Conservation (phyloP, 2,329 filamentous ascomycete species). For the Colletotrichum cuscutae region DNA sequence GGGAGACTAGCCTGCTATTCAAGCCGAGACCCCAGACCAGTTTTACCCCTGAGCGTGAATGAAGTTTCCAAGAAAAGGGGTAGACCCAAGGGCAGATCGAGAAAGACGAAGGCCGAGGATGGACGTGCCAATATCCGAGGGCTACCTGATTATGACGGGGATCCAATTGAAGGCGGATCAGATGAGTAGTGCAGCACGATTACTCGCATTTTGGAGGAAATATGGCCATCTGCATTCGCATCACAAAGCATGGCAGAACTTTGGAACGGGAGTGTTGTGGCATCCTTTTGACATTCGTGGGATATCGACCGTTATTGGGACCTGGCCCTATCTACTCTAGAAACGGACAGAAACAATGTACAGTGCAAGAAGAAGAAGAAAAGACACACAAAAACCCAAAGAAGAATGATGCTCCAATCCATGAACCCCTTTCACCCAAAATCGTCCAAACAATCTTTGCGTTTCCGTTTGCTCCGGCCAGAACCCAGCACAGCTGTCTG, state of each 20-base stretch:
- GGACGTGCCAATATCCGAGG: conserved; percentile 29
- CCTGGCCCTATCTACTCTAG: conserved; percentile 25
- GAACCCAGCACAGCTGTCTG: conserved; percentile 24
- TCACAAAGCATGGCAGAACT: not conserved
- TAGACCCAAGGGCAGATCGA: not conserved
- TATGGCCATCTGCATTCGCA: not conserved
- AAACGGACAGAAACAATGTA: conserved; percentile 12
- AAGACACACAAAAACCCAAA: not conserved
- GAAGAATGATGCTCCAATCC: not conserved
- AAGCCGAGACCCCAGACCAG: not conserved
- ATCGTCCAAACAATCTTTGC: not conserved
- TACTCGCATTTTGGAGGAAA: not conserved
- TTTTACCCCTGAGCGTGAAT: not conserved
- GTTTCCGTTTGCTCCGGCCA: conserved; percentile 2
- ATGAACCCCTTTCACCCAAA: not conserved
- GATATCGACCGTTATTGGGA: conserved; percentile 30
- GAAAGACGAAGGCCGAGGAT: conserved; percentile 14
- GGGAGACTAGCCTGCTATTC: conserved; percentile 19
- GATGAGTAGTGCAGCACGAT: not conserved
- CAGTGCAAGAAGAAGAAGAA: conserved; percentile 12
- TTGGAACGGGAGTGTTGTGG: not conserved
- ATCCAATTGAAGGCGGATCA: conserved; percentile 33
- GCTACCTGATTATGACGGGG: conserved; percentile 28
- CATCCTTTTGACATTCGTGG: conserved; percentile 28
- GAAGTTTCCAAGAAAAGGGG: not conserved